These are phyloP conservation scores for Neohortaea acidophila DNA, from an alignment of 495 filamentous ascomycete species.

Conservation along the genomic window DNA sequence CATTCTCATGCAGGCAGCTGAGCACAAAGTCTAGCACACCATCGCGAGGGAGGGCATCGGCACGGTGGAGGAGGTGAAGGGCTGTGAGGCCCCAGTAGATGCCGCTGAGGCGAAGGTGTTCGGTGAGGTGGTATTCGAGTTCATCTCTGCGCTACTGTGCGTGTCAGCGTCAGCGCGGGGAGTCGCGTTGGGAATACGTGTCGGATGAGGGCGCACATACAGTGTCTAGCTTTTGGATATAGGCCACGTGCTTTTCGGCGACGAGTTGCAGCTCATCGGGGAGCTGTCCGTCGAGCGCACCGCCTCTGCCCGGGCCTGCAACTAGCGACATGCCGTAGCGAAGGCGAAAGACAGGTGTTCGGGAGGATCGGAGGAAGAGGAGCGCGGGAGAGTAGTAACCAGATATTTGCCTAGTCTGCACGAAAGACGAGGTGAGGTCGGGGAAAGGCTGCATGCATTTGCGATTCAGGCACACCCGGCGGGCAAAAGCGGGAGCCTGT, in stretches of 20 bases:
- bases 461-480: too few relatives aligned
- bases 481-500: too few relatives aligned
- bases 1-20: slow-evolving; percentile 71
- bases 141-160: slow-evolving; percentile 60
- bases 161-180: slow-evolving; percentile 20
- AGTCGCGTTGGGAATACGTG: slow-evolving; percentile 6
- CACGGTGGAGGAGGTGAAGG: slow-evolving; percentile 66
- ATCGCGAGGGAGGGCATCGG: slow-evolving; percentile 62
- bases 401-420: too few relatives aligned
- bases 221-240: slow-evolving; percentile 84
- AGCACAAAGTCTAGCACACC: slow-evolving; percentile 82
- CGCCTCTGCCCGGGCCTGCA: slow-evolving; percentile 45
- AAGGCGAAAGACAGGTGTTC: too few relatives aligned
- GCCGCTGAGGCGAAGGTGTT: slow-evolving; percentile 86
- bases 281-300: slow-evolving; percentile 26
- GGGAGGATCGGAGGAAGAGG: too few relatives aligned
- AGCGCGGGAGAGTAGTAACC: too few relatives aligned
- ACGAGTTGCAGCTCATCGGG: slow-evolving; percentile 49
- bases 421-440: too few relatives aligned
- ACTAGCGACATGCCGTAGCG: slow-evolving; percentile 41
- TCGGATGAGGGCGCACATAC: slow-evolving; percentile 31
- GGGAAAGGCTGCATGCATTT: too few relatives aligned
- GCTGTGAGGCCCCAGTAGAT: slow-evolving; percentile 93
- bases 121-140: slow-evolving; percentile 91
- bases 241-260: slow-evolving; percentile 69